Evolutionary conservation across 345 rosid genomes (phyloP).

Genomic region (Limnanthes douglasii): DNA sequence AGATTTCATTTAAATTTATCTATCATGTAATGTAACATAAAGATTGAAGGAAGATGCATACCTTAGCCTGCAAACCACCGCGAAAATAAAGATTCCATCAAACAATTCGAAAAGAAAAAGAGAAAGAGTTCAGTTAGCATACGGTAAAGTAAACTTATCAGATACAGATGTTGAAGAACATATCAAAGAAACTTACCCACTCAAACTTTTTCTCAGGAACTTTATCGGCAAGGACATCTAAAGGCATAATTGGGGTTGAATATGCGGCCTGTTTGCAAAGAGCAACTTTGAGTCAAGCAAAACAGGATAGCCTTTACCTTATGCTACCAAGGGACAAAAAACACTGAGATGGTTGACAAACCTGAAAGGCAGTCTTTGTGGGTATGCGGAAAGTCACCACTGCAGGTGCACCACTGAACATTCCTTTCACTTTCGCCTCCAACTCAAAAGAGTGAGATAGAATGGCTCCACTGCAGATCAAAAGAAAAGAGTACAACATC

Average conservation of each 20-base stretch:
- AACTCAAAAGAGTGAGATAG: conserved; percentile 73
- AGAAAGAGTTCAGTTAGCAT: background rate
- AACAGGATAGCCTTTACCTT: background rate
- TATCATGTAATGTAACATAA: no score
- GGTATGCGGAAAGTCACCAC: conserved; percentile 81
- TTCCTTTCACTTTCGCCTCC: conserved; percentile 68
- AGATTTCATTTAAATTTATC: no score
- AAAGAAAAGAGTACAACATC: background rate
- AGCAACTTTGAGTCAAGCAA: background rate
- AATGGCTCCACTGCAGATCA: conserved; percentile 48
- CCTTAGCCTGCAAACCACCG: conserved; percentile 65
- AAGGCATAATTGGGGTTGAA: conserved; percentile 72
- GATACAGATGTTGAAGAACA: no score
- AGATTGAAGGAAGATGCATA: conserved; percentile 11
- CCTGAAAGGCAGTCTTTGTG: conserved; percentile 76
- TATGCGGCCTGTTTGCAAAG: conserved; percentile 39
- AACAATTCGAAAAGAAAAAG: conserved; percentile 17
- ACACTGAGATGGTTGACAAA: conserved; percentile 7
- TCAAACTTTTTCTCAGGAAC: conserved; percentile 52
- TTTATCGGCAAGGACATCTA: conserved; percentile 78
- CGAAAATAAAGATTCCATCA: conserved; percentile 20
- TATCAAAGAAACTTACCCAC: conserved; percentile 30
- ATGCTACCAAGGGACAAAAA: background rate
- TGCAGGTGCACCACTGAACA: conserved; percentile 82
- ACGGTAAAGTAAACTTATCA: conserved; percentile 3